Evolutionary conservation across 2,329 filamentous ascomycete species (phyloP), one percentile per base, ranked within the genome.

Genomic region (Fusarium ramigenum): DNA sequence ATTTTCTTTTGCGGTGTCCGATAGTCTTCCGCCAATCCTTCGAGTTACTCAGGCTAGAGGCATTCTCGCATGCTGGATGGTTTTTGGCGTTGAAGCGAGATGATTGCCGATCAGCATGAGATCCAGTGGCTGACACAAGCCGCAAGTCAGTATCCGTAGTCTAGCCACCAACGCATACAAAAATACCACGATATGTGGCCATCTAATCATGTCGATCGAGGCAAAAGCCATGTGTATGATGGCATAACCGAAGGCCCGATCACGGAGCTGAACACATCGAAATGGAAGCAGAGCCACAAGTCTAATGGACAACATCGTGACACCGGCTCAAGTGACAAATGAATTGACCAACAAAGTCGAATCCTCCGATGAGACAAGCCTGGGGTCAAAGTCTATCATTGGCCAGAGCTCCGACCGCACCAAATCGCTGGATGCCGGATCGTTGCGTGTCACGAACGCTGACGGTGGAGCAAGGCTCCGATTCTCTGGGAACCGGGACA

Each of bases 401-500:
- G 64, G 64, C 23, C 28, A 53, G 63, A 69, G 52, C 67, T 60
- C 65, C 58, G 62, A 66, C 66, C 60, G 60, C 73, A 75, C 70
- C 75, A 70, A 69, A 60, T 69, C 63, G 62, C 64, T 68, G 68
- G 73, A 65, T 74, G 66, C 66, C 63, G 75, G 73, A 79, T 79
- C 65, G 70, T 74, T 72, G 69, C 59, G 72, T 71, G 68, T 74
- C 72, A 78, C 69, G 75, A 79, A 79, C 76, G 68, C 72, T 71
- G 62, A 54, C 42, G 70, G 79, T 79, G 79, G 78, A 78, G 75
- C 64, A 52, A 63, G 75, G 75, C 78, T 81, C 75, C 80, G 79
- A 77, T 75, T 78, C 72, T 80, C 78, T 81, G 80, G 80, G 75
- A 80, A 77, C 65, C 60, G 69, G 59, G 69, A 75, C 70, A 77